Conservation (phyloP, 495 filamentous ascomycete species). For the Penicillium subrubescens region DNA sequence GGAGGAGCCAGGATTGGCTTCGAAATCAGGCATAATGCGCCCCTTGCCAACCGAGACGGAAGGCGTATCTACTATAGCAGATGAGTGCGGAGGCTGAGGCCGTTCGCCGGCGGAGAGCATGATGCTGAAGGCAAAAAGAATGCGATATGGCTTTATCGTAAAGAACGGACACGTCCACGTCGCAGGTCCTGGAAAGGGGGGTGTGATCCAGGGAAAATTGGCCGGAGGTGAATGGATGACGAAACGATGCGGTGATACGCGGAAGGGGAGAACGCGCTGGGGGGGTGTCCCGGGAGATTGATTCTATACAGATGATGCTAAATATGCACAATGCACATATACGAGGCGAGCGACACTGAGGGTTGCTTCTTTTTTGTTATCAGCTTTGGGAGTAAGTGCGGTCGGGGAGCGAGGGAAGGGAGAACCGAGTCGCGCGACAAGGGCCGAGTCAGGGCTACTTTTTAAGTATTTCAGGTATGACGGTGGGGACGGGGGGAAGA, state of each 20-base stretch:
- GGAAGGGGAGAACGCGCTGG: neutral
- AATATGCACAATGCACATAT: neutral
- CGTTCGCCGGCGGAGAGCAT: constrained; percentile 51
- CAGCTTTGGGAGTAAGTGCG: neutral
- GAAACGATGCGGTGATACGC: constrained; percentile 25
- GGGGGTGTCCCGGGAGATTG: neutral
- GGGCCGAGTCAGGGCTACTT: constrained; percentile 8
- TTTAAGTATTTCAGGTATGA: constrained; percentile 32
- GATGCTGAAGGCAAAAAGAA: constrained; percentile 22
- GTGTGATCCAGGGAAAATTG: constrained; percentile 13
- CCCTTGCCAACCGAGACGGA: constrained; percentile 24
- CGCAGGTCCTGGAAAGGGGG: neutral
- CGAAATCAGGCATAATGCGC: constrained; percentile 25
- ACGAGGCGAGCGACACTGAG: neutral
- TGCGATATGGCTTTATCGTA: constrained; percentile 4
- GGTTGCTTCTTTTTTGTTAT: neutral
- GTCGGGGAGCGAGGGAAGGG: constrained; percentile 7
- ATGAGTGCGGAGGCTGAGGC: constrained; percentile 32
- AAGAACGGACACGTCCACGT: neutral
- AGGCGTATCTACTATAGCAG: constrained; percentile 28
- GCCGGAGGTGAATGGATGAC: constrained; percentile 20
- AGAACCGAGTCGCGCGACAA: constrained; percentile 22
- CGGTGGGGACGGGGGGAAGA: constrained; percentile 31
- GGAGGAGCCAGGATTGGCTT: constrained; percentile 23
- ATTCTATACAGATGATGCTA: neutral